Evolutionary conservation across 305 asterid genomes (phyloP).

Genomic region (Ajuga reptans): DNA sequence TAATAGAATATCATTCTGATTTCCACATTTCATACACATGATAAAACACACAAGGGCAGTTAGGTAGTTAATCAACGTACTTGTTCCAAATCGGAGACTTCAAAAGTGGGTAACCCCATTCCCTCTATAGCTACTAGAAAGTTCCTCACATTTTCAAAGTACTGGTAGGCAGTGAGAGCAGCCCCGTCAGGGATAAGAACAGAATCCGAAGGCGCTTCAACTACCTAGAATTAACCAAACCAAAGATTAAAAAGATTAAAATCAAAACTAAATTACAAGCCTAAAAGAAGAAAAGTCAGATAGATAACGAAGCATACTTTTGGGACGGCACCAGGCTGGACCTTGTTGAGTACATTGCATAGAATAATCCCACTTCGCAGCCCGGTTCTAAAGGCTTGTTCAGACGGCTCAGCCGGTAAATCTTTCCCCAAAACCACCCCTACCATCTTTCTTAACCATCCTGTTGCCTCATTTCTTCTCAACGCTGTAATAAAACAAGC

Average conservation of each 20-base stretch:
- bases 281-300: background rate
- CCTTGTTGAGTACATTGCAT: conserved; percentile 72
- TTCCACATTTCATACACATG: conserved; percentile 2
- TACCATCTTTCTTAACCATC: conserved; percentile 71
- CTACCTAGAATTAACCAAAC: conserved; percentile 42
- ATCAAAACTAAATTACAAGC: background rate
- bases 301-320: conserved; percentile 40
- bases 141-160: conserved; percentile 72
- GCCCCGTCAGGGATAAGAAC: conserved; percentile 61
- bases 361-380: conserved; percentile 75
- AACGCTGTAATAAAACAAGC: conserved; percentile 34
- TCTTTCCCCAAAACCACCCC: conserved; percentile 83
- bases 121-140: conserved; percentile 57
- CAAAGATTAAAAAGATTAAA: background rate
- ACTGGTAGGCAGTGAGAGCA: conserved; percentile 63
- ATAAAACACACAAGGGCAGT: background rate
- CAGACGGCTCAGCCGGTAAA: conserved; percentile 86
- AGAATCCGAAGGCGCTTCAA: conserved; percentile 59
- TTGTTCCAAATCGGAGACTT: conserved; percentile 74
- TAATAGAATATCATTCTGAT: background rate
- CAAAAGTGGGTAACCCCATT: conserved; percentile 72
- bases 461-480: conserved; percentile 72
- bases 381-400: conserved; percentile 69
- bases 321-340: conserved; percentile 59
- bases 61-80: conserved; percentile 25